phyloP scores from a whole-genome alignment of 345 rosid genomes.

The Iberis pinnata region DNA sequence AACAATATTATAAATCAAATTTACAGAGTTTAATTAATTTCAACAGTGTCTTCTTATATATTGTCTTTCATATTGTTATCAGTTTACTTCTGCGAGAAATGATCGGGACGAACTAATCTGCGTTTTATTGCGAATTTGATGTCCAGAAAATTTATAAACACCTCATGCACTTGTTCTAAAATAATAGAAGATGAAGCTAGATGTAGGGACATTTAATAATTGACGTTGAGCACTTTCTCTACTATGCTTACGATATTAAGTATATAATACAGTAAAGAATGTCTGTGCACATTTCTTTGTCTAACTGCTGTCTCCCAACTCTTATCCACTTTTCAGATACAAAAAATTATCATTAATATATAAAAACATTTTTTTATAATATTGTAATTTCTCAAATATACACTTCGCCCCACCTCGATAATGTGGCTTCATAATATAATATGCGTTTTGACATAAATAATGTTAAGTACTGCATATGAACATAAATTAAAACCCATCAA shows the following conservation, averaged over 20 bases:
- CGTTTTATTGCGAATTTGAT: not conserved
- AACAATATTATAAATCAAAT: too few relatives aligned
- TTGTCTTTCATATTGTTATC: too few relatives aligned
- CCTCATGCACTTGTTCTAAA: constrained; percentile 15
- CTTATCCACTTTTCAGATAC: constrained; percentile 16
- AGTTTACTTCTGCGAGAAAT: not conserved
- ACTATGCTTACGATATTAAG: not conserved
- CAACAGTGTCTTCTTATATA: too few relatives aligned
- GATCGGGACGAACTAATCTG: not conserved
- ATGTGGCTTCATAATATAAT: too few relatives aligned
- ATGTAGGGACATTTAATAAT: constrained; percentile 4
- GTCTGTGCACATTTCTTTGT: constrained; percentile 26
- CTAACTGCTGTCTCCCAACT: constrained; percentile 17
- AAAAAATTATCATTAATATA: too few relatives aligned
- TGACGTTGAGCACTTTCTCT: constrained; percentile 4
- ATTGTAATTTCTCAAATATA: constrained; percentile 11
- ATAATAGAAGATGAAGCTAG: constrained; percentile 1
- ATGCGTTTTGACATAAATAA: too few relatives aligned
- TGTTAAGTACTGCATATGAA: too few relatives aligned
- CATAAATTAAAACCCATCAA: too few relatives aligned
- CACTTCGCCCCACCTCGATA: too few relatives aligned
- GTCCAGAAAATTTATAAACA: not conserved
- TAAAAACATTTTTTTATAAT: too few relatives aligned
- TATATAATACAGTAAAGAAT: constrained; percentile 13
- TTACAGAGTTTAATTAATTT: too few relatives aligned